phyloP scores from a whole-genome alignment of 106 monocot species.

The Triglochin maritima region DNA sequence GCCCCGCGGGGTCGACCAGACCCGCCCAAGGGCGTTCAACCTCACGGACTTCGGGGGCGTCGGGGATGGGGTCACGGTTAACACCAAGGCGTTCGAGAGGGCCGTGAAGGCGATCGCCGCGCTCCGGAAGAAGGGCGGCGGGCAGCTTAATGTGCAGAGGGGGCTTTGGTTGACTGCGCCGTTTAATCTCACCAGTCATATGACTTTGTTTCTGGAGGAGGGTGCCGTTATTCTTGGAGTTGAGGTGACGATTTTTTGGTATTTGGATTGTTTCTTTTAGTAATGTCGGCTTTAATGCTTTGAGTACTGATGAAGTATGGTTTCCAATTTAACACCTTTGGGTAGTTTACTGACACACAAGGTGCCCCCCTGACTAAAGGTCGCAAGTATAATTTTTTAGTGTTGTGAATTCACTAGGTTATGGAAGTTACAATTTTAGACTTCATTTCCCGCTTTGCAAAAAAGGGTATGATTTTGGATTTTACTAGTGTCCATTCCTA shows the following conservation, averaged over 20 bases:
- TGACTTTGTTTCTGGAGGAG: slow-evolving; percentile 70
- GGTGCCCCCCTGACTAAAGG: no score
- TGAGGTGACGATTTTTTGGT: slow-evolving; percentile 26
- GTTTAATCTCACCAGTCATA: slow-evolving; percentile 68
- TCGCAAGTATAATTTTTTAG: no score
- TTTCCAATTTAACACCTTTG: no score
- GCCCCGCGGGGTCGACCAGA: neutral
- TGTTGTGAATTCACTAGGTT: no score
- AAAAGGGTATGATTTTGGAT: no score
- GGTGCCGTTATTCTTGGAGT: slow-evolving; percentile 51
- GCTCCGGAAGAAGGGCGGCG: slow-evolving; percentile 35
- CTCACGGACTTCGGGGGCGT: slow-evolving; percentile 54
- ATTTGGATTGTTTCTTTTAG: neutral
- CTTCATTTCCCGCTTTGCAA: no score
- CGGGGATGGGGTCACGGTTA: slow-evolving; percentile 52
- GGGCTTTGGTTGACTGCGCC: slow-evolving; percentile 65
- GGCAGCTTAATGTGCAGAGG: slow-evolving; percentile 49
- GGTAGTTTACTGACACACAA: no score
- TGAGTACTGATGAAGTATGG: neutral
- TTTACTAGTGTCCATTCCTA: no score
- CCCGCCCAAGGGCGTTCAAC: slow-evolving; percentile 14
- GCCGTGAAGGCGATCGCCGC: slow-evolving; percentile 38
- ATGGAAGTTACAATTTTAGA: no score
- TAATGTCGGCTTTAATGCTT: neutral
- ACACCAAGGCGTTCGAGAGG: slow-evolving; percentile 55